Percentiles rank a stretch among this genome's conserved stretches.
Conservation (phyloP, 345 rosid genomes). For the Cardamine chenopodiifolia region DNA sequence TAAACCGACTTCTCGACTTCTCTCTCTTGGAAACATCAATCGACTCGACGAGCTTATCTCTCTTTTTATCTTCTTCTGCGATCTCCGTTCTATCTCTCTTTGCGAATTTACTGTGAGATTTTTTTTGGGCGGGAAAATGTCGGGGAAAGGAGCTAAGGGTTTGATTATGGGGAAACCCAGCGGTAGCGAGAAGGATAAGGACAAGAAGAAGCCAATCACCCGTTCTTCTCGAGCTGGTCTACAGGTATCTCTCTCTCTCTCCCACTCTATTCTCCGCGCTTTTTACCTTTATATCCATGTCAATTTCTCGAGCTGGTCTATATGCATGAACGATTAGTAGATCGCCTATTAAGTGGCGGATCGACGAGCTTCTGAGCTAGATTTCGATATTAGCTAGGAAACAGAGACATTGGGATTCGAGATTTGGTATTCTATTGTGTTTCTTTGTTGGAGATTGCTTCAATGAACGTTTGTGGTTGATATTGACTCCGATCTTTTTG, state of each 20-base stretch:
- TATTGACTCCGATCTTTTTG: slow-evolving; percentile 17
- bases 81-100: slow-evolving; percentile 2
- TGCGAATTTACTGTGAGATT: background rate
- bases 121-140: slow-evolving; percentile 53
- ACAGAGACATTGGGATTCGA: slow-evolving; percentile 10
- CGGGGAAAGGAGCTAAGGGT: slow-evolving; percentile 87
- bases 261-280: background rate
- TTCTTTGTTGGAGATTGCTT: background rate
- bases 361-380: slow-evolving; percentile 26
- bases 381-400: background rate
- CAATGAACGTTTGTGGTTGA: background rate
- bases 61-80: background rate
- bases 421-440: slow-evolving; percentile 6
- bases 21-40: slow-evolving; percentile 10
- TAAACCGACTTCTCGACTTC: slow-evolving; percentile 13
- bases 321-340: background rate
- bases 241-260: slow-evolving; percentile 48
- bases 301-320: no score
- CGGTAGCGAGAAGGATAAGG: slow-evolving; percentile 65
- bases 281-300: no score
- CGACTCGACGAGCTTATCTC: slow-evolving; percentile 23
- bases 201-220: slow-evolving; percentile 72
- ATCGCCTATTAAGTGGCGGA: no score
- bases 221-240: slow-evolving; percentile 88
- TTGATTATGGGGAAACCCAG: slow-evolving; percentile 70